Base-by-base conservation (phyloP, 306 rosid genomes). In the Benincasa hispida region DNA sequence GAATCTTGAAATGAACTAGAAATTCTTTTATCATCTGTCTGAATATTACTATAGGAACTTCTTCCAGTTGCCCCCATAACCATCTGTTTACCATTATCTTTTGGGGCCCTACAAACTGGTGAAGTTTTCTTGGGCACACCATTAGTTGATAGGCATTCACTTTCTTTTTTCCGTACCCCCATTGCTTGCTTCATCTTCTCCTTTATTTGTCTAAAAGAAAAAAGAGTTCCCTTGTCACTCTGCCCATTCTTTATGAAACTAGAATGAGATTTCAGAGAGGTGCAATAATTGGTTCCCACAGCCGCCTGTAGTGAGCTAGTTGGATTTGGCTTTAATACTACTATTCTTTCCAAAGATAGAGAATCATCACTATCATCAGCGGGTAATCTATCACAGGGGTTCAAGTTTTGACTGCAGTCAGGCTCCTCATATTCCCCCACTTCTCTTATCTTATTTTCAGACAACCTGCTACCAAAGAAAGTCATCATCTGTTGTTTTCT, bases 161-260 rank as follows among this genome's bases (percentile, higher is more conserved):
- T 77, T 62, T 83, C 91, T 78, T 88, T 88, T 79, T 80, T 85
- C 79, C 84, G 76, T 34, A 55, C 75, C 74, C 84, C 81, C 83
- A 87, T 76, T 60, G 79, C 91, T 28, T 85, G 82, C 75, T 70
- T 87, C 81, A 88, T 65, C 81, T 85, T 89, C 86, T 84, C 85
- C 82, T 83, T 89, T 47, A 87, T 57, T 68, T 53, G 83, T 74
- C 86, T 81, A 32, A 89, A 75, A 39, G 86, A 75, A 78, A 80
- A 83, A 79, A 56, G 35, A 8, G 79, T 61, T 47, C 80, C 79
- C 82, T 79, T 83, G 13, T 11, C 82, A 66, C 77, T 73, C 62
- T 77, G 80, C 27, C 34, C 78, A 35, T 82, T 78, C 76, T 78
- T 54, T 48, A 74, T 77, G 34, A 65, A 73, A 77, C 79, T 73